Percentiles rank a stretch among this genome's conserved stretches.
Evolutionary conservation across 2,329 filamentous ascomycete genomes (phyloP).

Genomic region (Monilinia fructicola): DNA sequence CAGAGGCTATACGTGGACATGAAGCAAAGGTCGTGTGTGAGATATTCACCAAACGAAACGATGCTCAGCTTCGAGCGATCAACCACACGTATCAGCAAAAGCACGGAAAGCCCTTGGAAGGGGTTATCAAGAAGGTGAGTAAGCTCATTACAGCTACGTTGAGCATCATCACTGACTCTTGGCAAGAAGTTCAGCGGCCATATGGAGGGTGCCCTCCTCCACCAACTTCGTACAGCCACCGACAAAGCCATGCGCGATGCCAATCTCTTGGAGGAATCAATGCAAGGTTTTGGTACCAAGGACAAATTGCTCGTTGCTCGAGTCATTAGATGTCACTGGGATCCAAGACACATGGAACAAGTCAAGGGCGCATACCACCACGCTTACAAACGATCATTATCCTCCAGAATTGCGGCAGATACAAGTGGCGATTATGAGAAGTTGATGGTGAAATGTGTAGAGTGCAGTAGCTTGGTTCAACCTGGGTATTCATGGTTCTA

Average conservation of each 20-base stretch:
- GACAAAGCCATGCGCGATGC: constrained; percentile 87
- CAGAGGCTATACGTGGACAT: constrained; percentile 64
- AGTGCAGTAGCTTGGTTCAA: constrained; percentile 15
- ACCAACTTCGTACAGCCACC: constrained; percentile 72
- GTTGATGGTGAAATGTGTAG: constrained; percentile 60
- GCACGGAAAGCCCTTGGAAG: constrained; percentile 69
- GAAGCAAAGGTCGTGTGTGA: constrained; percentile 76
- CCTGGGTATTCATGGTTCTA: constrained; percentile 18
- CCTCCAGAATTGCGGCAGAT: constrained; percentile 72
- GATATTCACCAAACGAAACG: constrained; percentile 72
- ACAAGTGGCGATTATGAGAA: constrained; percentile 81
- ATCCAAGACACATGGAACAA: constrained; percentile 69
- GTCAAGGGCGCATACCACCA: constrained; percentile 77
- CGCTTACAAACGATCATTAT: constrained; percentile 66
- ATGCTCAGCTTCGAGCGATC: constrained; percentile 83
- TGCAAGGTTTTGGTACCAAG: constrained; percentile 85
- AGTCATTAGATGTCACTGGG: constrained; percentile 83
- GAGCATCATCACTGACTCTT: constrained; percentile 25
- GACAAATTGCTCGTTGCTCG: constrained; percentile 75
- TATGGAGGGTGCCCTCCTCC: constrained; percentile 81
- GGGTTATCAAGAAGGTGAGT: constrained; percentile 67
- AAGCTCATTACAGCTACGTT: neutral
- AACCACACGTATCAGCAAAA: constrained; percentile 70
- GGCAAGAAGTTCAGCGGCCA: constrained; percentile 79
- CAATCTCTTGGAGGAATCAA: constrained; percentile 75